Evolutionary conservation across 2,329 filamentous ascomycete species (phyloP).

Genomic region (Fusarium falciforme): DNA sequence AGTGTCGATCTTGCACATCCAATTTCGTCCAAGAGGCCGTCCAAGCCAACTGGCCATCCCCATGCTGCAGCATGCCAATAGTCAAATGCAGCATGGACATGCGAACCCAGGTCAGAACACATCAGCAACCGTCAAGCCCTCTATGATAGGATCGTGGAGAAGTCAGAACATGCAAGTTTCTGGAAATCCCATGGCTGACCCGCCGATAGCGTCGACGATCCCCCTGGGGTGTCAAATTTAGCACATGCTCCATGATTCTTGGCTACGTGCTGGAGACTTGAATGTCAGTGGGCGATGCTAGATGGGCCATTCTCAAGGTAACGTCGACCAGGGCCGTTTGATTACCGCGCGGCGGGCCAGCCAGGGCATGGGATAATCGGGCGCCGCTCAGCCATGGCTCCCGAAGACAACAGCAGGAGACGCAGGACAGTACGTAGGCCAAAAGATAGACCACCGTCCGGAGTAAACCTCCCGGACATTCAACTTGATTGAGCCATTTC

Average conservation of each 20-base stretch:
- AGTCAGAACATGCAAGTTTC: slow-evolving; percentile 18
- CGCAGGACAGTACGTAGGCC: neutral
- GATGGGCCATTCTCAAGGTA: slow-evolving; percentile 21
- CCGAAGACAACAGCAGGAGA: neutral
- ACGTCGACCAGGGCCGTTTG: slow-evolving; percentile 32
- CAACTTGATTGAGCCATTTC: neutral
- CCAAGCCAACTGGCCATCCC: slow-evolving; percentile 8
- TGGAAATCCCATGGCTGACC: slow-evolving; percentile 31
- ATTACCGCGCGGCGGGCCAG: slow-evolving; percentile 6
- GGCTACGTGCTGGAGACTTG: slow-evolving; percentile 11
- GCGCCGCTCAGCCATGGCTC: slow-evolving; percentile 29
- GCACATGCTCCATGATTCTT: slow-evolving; percentile 29
- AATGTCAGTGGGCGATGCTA: neutral
- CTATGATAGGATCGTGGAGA: slow-evolving; percentile 17
- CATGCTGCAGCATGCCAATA: slow-evolving; percentile 3
- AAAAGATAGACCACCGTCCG: slow-evolving; percentile 6
- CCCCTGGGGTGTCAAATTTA: slow-evolving; percentile 43
- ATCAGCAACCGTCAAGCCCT: neutral
- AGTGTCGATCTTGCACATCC: slow-evolving; percentile 26
- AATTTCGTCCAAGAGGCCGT: neutral
- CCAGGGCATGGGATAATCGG: slow-evolving; percentile 7
- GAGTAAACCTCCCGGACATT: slow-evolving; percentile 25
- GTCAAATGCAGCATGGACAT: neutral
- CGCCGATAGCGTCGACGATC: slow-evolving; percentile 29
- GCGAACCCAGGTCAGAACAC: neutral